Evolutionary conservation across 768 basidiomycete species (phyloP), one percentile per base, ranked within the genome.

Genomic region (Boletales sp.): DNA sequence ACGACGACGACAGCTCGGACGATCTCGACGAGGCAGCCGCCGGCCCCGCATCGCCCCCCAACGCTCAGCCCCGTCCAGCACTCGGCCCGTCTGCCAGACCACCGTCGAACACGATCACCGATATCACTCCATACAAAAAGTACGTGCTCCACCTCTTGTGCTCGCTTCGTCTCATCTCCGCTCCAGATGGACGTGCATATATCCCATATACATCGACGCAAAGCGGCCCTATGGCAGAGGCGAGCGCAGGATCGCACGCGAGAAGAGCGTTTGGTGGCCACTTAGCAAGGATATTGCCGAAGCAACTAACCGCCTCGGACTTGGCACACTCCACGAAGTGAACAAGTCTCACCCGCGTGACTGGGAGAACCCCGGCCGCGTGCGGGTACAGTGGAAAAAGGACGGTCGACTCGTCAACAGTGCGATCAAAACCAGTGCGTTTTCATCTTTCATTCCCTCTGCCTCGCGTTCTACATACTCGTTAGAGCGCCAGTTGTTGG

Each of bases 321-420:
- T 97, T 8, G 80, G 84, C 12, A 82, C 86, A 2, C 76, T 96
- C 5, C 91, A 94, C 58, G 94, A 98, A 73, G 90, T 91, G 34
- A 79, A 82, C 62, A 97, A 94, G 69, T 74, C 81, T 25, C 95
- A 99, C 62, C 95, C 95, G 11, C 81, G 90, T 45, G 95, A 99
- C 68, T 99, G 95, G 95, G 94, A 90, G 63, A 99, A 99, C 66
- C 95, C 95, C 0, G 95, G 95, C 9, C 81, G 95, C 21, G 91
- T 99, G 51, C 82, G 92, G 56, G 89, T 98, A 19, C 89, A 89
- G 62, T 91, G 87, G 87, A 92, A 89, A 78, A 86, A 86, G 66
- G 86, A 90, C 51, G 89, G 79, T 0, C 61, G 68, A 33, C 74
- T 86, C 9, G 69, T 87, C 51, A 86, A 90, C 60, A 73, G 78